phyloP scores from a whole-genome alignment of 2,329 filamentous ascomycete species.

The Aspergillus pseudotamarii region DNA sequence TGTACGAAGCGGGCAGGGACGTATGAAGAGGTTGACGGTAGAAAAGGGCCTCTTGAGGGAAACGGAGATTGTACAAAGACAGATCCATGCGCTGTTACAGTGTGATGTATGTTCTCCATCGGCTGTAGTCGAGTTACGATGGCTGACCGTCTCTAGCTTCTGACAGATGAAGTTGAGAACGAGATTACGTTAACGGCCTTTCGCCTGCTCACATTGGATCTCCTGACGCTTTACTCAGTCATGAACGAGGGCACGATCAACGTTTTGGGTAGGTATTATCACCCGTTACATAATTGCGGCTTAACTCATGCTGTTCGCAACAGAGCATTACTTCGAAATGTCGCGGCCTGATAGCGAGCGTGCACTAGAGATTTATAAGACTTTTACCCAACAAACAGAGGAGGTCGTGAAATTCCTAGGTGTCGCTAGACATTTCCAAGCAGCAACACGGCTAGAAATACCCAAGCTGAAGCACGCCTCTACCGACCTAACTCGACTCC shows the following conservation, averaged over 20 bases:
- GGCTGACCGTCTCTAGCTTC: constrained; percentile 61
- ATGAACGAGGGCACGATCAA: constrained; percentile 98
- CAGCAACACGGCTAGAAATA: constrained; percentile 89
- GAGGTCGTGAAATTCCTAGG: constrained; percentile 87
- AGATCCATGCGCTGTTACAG: constrained; percentile 81
- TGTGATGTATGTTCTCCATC: constrained; percentile 71
- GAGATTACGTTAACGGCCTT: constrained; percentile 96
- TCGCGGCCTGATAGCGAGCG: constrained; percentile 90
- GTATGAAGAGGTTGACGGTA: constrained; percentile 81
- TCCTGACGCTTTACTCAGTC: constrained; percentile 87
- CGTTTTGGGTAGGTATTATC: constrained; percentile 72
- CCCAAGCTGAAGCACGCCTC: constrained; percentile 97
- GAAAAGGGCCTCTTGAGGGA: constrained; percentile 92
- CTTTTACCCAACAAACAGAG: constrained; percentile 89
- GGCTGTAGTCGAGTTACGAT: background rate
- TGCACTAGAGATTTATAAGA: constrained; percentile 88
- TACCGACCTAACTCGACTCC: constrained; percentile 81
- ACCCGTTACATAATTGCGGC: background rate
- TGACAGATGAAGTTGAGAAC: constrained; percentile 88
- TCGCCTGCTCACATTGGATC: constrained; percentile 83
- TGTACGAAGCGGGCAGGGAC: constrained; percentile 78
- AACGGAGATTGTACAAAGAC: constrained; percentile 85
- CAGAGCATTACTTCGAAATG: constrained; percentile 98
- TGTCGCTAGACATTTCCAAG: constrained; percentile 85
- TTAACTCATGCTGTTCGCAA: constrained; percentile 14